phyloP scores from a whole-genome alignment of 176 grass and related monocot species.

The Puccinellia tenuiflora region DNA sequence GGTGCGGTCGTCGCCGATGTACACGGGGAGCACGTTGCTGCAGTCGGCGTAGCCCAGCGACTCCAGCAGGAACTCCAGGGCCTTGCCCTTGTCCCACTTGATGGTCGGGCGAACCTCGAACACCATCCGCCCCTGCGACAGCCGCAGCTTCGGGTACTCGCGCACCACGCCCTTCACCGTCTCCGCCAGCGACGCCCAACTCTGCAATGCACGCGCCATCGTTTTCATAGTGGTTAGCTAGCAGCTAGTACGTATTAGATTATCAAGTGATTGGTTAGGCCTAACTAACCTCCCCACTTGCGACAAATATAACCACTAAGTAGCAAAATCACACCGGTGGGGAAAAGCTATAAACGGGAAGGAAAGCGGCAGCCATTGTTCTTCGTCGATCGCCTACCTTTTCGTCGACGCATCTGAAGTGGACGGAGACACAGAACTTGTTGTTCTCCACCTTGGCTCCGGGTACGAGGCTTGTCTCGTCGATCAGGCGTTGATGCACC shows the following conservation, averaged over 20 bases:
- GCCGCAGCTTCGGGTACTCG: constrained; percentile 54
- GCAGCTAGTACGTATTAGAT: background rate
- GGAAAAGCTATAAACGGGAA: background rate
- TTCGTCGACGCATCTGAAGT: constrained; percentile 82
- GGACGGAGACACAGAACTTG: constrained; percentile 75
- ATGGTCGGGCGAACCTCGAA: constrained; percentile 81
- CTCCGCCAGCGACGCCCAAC: constrained; percentile 47
- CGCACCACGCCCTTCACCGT: constrained; percentile 52
- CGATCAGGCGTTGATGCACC: constrained; percentile 39
- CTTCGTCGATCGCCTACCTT: constrained; percentile 44
- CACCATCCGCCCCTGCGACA: constrained; percentile 77
- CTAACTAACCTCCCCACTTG: constrained; percentile 3
- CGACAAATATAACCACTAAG: background rate
- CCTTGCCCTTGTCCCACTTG: constrained; percentile 98
- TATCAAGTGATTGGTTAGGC: constrained; percentile 3
- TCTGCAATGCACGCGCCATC: constrained; percentile 38
- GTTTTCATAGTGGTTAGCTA: background rate
- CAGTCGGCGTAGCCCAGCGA: constrained; percentile 68
- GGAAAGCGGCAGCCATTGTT: constrained; percentile 8
- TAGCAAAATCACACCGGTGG: background rate
- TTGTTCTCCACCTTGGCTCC: constrained; percentile 84
- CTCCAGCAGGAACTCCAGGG: constrained; percentile 89
- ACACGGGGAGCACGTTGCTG: constrained; percentile 59
- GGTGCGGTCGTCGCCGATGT: constrained; percentile 94
- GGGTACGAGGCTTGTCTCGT: constrained; percentile 37